These are phyloP conservation scores for Acorus calamus DNA, from an alignment of 106 monocot species.

Conservation along the genomic window DNA sequence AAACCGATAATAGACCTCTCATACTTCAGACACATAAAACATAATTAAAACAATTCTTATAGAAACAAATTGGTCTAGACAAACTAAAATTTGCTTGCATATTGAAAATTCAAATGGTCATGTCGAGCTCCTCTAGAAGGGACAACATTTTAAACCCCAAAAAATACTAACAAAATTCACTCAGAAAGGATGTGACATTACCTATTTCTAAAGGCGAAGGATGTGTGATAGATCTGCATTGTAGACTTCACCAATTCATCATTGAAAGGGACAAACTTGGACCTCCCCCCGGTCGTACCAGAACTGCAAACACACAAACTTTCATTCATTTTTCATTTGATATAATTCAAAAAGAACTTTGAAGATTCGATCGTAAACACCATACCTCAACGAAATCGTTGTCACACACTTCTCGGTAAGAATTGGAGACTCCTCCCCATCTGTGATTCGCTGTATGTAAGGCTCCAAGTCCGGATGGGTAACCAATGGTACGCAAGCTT, in stretches of 20 bases:
- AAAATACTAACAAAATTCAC: neutral
- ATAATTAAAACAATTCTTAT: too few species aligned
- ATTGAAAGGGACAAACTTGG: constrained; percentile 15
- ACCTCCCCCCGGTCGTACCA: constrained; percentile 9
- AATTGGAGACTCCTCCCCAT: constrained; percentile 3
- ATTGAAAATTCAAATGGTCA: neutral
- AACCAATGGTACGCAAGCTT: constrained; percentile 1
- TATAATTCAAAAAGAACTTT: neutral
- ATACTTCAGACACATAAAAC: too few species aligned
- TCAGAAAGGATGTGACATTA: neutral
- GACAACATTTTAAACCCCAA: neutral
- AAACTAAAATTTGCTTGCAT: neutral
- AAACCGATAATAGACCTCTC: too few species aligned
- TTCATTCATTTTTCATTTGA: neutral
- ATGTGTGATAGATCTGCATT: constrained; percentile 13
- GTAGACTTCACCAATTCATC: constrained; percentile 10
- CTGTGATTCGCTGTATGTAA: constrained; percentile 4
- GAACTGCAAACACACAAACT: constrained; percentile 2
- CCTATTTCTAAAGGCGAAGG: constrained; percentile 16
- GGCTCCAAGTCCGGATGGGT: constrained; percentile 9
- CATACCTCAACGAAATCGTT: neutral
- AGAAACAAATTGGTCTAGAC: too few species aligned
- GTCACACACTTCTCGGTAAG: constrained; percentile 9
- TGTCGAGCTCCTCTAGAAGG: neutral
- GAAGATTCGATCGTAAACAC: neutral